Conservation (phyloP, 2,329 filamentous ascomycete species). For the Colletotrichum simmondsii region DNA sequence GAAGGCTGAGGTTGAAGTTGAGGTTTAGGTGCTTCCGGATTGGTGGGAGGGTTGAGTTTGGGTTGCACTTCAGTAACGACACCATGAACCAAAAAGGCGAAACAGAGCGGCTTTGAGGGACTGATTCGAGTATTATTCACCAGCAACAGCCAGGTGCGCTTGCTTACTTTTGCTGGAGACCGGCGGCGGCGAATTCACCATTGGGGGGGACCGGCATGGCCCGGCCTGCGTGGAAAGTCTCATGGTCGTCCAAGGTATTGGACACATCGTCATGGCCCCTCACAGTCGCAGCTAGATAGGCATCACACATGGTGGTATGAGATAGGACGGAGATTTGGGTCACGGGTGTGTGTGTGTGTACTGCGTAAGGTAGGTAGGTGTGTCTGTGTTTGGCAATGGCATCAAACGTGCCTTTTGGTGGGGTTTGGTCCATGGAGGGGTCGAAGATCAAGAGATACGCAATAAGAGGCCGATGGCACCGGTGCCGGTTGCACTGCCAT, state of each 20-base stretch:
- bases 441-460: too few relatives aligned
- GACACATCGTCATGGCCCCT: constrained; percentile 27
- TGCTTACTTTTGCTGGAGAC: background rate
- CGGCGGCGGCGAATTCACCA: constrained; percentile 15
- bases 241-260: constrained; percentile 8
- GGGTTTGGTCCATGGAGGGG: background rate
- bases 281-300: constrained; percentile 25
- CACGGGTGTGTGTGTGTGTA: background rate
- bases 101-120: constrained; percentile 7
- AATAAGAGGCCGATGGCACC: constrained; percentile 6
- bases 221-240: constrained; percentile 27
- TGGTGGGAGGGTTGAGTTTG: background rate
- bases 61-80: constrained; percentile 25
- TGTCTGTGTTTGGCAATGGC: background rate
- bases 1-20: constrained; percentile 29
- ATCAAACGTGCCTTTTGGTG: constrained; percentile 30
- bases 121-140: constrained; percentile 25
- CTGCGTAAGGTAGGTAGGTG: background rate
- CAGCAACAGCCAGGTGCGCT: background rate
- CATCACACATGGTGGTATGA: constrained; percentile 34
- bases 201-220: constrained; percentile 28
- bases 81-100: constrained; percentile 24
- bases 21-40: constrained; percentile 29
- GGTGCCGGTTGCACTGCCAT: constrained; percentile 24
- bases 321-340: constrained; percentile 16